Evolutionary conservation across 805 yeast species (phyloP), one percentile per base, ranked within the genome.

Genomic region (Diddensiella santjacobensis): DNA sequence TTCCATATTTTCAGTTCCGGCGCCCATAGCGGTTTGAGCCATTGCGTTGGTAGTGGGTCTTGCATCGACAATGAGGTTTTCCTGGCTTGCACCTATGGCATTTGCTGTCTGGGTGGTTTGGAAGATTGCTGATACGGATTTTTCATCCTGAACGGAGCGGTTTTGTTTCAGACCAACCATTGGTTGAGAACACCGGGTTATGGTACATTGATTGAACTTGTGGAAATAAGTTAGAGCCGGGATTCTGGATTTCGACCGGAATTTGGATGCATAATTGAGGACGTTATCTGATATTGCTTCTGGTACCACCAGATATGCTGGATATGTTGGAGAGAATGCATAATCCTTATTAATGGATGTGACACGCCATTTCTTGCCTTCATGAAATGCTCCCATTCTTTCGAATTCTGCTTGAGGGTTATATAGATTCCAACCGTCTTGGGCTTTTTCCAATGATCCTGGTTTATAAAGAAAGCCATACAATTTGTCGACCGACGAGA

Each of bases 11-110:
- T 93, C 99, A 0, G 96, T 84, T 0, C 99, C 99, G n/a, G 97
- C 99, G 10, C 99, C 99, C 13, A 93, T 68, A 0, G 98, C 98
- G 40, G 87, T 87, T 59, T 93, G 98, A 0, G 96, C 98, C 78
- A 89, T 78, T 4, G 98, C 98, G 65, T 93, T 93, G 0, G 97
- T 84, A 22, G 89, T 65, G 0, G 99, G 99, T 48, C 99, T 72
- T 19, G 95, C 85, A 68, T 93, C 99, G 3, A 88, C 91, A 24
- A 93, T 81, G 23, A 93, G 66, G 59, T 90, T 83, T 40, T 73
- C 74, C 19, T 75, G 60, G 56, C 63, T 57, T 3, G 67, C 67
- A 11, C 68, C 66, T 26, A 47, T 58, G 39, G 55, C 50, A 38
- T 59, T 67, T 15, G 55, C 50, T 5, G 64, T 64, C 10, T 71